Conservation (phyloP, 1,284 basidiomycete genomes). For the Trichosporon inkin region DNA sequence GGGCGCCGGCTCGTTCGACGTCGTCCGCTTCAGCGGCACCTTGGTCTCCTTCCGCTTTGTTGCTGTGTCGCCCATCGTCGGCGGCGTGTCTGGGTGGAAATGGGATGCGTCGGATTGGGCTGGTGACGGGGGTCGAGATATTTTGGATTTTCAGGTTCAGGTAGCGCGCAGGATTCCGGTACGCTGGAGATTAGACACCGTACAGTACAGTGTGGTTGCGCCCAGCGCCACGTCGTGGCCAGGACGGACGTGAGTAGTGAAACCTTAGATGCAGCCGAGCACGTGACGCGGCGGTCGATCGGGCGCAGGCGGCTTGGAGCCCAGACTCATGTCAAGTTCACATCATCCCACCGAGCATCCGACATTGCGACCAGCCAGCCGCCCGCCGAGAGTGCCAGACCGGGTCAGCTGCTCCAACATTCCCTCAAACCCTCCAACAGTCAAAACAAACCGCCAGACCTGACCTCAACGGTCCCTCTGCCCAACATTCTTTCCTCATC, state of each 20-base stretch:
- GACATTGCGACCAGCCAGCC: slow-evolving; percentile 2
- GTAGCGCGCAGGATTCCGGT: no score
- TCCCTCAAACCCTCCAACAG: neutral
- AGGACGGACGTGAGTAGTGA: no score
- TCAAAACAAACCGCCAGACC: neutral
- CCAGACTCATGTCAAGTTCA: neutral
- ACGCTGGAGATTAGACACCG: no score
- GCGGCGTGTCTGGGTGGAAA: neutral
- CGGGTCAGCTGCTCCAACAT: slow-evolving; percentile 5
- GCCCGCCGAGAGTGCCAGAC: neutral
- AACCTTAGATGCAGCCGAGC: neutral
- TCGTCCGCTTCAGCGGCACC: neutral
- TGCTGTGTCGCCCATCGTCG: neutral
- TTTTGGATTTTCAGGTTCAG: slow-evolving; percentile 3
- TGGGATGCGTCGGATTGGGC: neutral
- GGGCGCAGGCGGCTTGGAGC: neutral
- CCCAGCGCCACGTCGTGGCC: no score
- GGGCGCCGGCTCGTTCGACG: neutral
- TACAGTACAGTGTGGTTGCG: no score
- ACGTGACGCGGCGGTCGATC: neutral
- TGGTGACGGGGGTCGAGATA: neutral
- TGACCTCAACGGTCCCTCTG: slow-evolving; percentile 4
- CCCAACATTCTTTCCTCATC: slow-evolving; percentile 17
- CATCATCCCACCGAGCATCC: neutral
- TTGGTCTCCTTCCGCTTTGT: neutral